Evolutionary conservation across 2,329 filamentous ascomycete genomes (phyloP).

Genomic region (Ophiostoma sp.): DNA sequence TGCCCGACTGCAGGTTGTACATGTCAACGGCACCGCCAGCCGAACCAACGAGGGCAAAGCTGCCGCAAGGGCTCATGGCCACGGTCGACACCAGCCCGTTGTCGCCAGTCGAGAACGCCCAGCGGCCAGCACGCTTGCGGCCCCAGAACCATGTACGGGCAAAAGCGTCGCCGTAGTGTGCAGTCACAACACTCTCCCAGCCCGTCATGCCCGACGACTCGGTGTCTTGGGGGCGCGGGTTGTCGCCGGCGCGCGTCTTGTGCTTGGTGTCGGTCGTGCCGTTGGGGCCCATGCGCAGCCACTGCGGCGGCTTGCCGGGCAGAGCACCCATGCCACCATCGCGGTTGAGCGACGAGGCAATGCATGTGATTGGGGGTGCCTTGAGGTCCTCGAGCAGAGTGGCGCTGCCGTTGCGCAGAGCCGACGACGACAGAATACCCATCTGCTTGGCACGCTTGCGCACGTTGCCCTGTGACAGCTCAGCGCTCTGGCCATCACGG

Average conservation of each 20-base stretch:
- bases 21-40: constrained; percentile 79
- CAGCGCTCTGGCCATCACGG: constrained; percentile 86
- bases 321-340: constrained; percentile 89
- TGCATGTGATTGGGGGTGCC: constrained; percentile 83
- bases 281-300: constrained; percentile 58
- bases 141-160: constrained; percentile 99
- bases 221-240: constrained; percentile 55
- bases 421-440: constrained; percentile 59
- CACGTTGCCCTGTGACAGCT: constrained; percentile 85
- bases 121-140: constrained; percentile 83
- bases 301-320: constrained; percentile 71
- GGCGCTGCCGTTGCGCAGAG: constrained; percentile 43
- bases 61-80: constrained; percentile 84
- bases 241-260: constrained; percentile 40
- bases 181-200: constrained; percentile 95
- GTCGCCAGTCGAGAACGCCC: constrained; percentile 86
- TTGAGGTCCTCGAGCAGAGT: constrained; percentile 71
- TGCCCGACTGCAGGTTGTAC: constrained; percentile 93
- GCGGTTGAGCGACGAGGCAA: constrained; percentile 86
- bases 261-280: constrained; percentile 28
- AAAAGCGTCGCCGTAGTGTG: constrained; percentile 76
- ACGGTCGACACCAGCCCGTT: constrained; percentile 78
- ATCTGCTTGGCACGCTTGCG: constrained; percentile 85
- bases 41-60: constrained; percentile 86
- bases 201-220: constrained; percentile 74